phyloP scores from a whole-genome alignment of 345 rosid species.

The Camelina neglecta region DNA sequence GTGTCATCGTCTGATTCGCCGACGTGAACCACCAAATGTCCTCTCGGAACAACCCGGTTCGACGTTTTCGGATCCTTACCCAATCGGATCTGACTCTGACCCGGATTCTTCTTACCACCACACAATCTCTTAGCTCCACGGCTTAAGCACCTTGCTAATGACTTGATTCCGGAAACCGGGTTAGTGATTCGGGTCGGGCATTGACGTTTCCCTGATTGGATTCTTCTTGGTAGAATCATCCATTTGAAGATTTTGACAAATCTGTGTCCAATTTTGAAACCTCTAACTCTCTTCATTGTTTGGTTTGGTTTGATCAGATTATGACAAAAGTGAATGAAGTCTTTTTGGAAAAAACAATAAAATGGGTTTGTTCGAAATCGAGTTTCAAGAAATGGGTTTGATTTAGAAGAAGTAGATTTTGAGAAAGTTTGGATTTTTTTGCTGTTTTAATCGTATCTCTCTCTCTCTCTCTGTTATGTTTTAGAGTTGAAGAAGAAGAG shows the following conservation, averaged over 20 bases:
- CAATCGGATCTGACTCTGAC: slow-evolving; percentile 48
- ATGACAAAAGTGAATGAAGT: background rate
- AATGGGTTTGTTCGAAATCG: slow-evolving; percentile 27
- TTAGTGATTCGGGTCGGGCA: slow-evolving; percentile 21
- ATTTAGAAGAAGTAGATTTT: background rate
- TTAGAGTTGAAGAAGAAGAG: slow-evolving; percentile 20
- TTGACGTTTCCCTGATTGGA: slow-evolving; percentile 22
- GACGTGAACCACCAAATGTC: slow-evolving; percentile 78
- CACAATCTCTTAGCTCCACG: slow-evolving; percentile 52
- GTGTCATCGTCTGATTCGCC: slow-evolving; percentile 59
- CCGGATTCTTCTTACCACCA: slow-evolving; percentile 28
- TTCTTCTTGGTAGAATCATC: slow-evolving; percentile 47
- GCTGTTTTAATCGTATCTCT: background rate
- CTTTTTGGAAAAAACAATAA: background rate
- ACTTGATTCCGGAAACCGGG: slow-evolving; percentile 49
- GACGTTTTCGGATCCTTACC: slow-evolving; percentile 45
- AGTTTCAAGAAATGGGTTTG: slow-evolving; percentile 31
- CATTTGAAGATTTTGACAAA: slow-evolving; percentile 54
- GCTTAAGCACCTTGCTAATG: slow-evolving; percentile 46
- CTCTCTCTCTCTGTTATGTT: background rate
- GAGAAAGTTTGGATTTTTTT: background rate
- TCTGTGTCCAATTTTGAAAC: slow-evolving; percentile 60
- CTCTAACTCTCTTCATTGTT: slow-evolving; percentile 55
- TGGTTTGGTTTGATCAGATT: slow-evolving; percentile 12
- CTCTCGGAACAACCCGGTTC: slow-evolving; percentile 59